Conservation (phyloP, 305 asterid genomes). For the Solanum hybrid region DNA sequence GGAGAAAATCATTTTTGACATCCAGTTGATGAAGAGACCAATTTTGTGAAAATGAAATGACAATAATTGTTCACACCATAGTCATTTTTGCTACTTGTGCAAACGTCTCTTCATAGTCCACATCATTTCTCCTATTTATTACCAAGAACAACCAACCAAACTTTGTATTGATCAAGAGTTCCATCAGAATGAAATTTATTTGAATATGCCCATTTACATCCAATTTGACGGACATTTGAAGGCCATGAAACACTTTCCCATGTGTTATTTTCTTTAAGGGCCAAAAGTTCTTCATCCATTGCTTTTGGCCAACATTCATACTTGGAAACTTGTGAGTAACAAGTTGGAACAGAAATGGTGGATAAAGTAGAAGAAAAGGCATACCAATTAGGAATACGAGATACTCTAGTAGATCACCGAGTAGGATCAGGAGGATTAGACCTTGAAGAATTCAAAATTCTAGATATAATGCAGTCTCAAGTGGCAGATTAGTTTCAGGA, state of each 20-base stretch:
- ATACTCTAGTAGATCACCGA: background rate
- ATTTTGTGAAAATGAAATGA: background rate
- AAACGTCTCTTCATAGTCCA: background rate
- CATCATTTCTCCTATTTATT: background rate
- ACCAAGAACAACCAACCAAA: background rate
- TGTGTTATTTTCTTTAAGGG: background rate
- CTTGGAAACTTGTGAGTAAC: background rate
- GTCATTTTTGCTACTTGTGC: background rate
- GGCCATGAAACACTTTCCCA: background rate
- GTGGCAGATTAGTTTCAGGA: too few species aligned
- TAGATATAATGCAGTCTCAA: too few species aligned
- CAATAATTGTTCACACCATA: background rate
- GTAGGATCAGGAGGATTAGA: background rate
- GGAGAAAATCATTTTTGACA: too few species aligned
- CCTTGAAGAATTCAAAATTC: background rate
- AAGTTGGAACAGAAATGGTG: background rate
- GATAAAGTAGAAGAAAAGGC: background rate
- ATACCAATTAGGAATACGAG: background rate
- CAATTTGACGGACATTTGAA: background rate
- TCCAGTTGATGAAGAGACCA: background rate
- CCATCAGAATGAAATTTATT: background rate
- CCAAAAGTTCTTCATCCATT: background rate
- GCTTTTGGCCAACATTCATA: background rate
- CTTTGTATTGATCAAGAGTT: background rate
- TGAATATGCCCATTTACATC: background rate